phyloP scores from a whole-genome alignment of 108 stramenopile species.

The Schizochytrium sp. region DNA sequence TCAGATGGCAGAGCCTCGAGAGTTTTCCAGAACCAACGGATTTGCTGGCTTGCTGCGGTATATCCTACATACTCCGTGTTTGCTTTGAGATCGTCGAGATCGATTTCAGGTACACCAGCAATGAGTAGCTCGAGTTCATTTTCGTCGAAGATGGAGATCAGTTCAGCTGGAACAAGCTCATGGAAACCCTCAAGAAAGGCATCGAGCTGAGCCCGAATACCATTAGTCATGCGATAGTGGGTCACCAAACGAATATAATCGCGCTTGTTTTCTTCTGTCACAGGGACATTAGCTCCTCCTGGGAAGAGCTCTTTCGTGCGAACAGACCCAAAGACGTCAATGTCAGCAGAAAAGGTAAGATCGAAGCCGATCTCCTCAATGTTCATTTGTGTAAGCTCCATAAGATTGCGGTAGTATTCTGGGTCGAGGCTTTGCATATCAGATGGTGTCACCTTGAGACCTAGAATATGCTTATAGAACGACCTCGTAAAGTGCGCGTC shows the following conservation, averaged over 20 bases:
- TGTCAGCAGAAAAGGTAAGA: constrained; percentile 93
- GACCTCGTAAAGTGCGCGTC: constrained; percentile 97
- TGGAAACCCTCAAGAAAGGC: constrained; percentile 94
- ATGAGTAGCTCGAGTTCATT: constrained; percentile 96
- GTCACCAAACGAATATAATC: constrained; percentile 93
- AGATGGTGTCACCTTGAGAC: constrained; percentile 89
- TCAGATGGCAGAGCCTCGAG: constrained; percentile 85
- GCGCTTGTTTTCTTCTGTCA: constrained; percentile 92
- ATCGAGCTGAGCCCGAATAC: constrained; percentile 93
- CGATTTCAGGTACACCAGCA: constrained; percentile 95
- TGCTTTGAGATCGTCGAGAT: constrained; percentile 88
- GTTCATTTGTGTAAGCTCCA: constrained; percentile 83
- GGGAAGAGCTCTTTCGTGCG: constrained; percentile 89
- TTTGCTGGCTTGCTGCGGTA: constrained; percentile 86
- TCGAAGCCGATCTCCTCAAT: constrained; percentile 84
- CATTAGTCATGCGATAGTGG: constrained; percentile 95
- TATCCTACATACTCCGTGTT: constrained; percentile 95
- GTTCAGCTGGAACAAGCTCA: constrained; percentile 92
- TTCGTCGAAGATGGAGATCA: constrained; percentile 93
- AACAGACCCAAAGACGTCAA: constrained; percentile 86
- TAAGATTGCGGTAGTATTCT: constrained; percentile 86
- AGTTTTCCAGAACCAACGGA: constrained; percentile 96
- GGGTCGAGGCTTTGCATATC: constrained; percentile 89
- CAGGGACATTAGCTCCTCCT: constrained; percentile 87
- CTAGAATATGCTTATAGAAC: constrained; percentile 98